phyloP scores from a whole-genome alignment of 2,329 filamentous ascomycete species.

The Helminthosporium solani region DNA sequence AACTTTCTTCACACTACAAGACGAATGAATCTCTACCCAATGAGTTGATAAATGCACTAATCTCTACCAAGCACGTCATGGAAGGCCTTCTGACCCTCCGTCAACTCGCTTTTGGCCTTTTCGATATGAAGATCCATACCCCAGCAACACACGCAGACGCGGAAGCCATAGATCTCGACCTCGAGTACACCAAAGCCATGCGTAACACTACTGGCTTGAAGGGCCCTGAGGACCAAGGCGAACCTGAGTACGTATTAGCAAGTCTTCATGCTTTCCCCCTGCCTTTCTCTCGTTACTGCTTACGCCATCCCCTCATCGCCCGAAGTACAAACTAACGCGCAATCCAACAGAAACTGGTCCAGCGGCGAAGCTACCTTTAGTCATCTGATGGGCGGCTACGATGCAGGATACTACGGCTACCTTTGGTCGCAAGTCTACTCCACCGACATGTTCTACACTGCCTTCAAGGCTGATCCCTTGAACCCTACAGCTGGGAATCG shows the following conservation, averaged over 20 bases:
- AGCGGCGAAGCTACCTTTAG: neutral
- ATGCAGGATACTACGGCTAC: neutral
- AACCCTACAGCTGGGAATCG: neutral
- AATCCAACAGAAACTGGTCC: neutral
- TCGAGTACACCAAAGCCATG: neutral
- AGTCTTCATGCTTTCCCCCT: too few species aligned
- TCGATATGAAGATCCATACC: constrained; percentile 1
- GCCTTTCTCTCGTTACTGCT: too few species aligned
- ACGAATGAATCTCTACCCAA: neutral
- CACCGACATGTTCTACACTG: constrained; percentile 1
- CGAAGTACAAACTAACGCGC: neutral
- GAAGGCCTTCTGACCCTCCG: neutral
- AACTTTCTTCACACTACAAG: constrained; percentile 1
- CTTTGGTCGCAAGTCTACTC: constrained; percentile 2
- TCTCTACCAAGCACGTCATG: constrained; percentile 1
- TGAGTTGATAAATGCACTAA: constrained; percentile 1
- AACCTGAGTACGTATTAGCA: neutral
- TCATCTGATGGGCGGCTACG: neutral
- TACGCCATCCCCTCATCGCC: neutral
- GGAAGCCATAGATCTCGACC: neutral
- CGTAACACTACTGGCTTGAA: neutral
- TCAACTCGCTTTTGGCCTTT: neutral
- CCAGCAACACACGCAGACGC: neutral
- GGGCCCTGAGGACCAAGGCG: constrained; percentile 1
- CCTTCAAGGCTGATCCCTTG: neutral